Conservation (phyloP, 306 rosid genomes). For the Rosa lucieae region DNA sequence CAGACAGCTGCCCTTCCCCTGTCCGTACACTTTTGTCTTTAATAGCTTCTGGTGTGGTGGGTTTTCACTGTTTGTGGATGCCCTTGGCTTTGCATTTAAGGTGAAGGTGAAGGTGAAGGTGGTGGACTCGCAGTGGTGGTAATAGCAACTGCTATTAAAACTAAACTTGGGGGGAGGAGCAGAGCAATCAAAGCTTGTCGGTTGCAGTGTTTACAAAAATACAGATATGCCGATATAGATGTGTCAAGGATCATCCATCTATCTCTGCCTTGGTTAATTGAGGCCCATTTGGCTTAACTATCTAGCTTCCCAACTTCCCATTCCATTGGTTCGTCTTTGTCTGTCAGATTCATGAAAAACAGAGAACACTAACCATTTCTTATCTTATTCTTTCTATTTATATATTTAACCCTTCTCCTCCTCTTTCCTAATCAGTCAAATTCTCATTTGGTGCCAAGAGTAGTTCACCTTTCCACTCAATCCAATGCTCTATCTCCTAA, state of each 20-base stretch:
- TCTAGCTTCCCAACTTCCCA: neutral
- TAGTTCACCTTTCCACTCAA: neutral
- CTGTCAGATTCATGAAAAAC: neutral
- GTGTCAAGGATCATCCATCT: neutral
- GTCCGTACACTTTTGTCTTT: slow-evolving; percentile 23
- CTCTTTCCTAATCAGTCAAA: neutral
- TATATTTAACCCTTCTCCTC: neutral
- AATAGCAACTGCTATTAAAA: neutral
- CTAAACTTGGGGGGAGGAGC: neutral
- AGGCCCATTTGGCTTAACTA: slow-evolving; percentile 21
- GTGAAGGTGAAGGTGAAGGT: neutral
- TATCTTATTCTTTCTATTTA: neutral
- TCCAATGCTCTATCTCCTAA: slow-evolving; percentile 74
- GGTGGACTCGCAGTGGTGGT: neutral
- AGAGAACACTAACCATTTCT: neutral
- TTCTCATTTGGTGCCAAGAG: slow-evolving; percentile 20
- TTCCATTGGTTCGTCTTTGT: slow-evolving; percentile 34
- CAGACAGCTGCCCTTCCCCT: slow-evolving; percentile 43
- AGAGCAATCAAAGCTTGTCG: slow-evolving; percentile 42
- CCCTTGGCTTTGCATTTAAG: slow-evolving; percentile 21
- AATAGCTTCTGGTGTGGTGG: slow-evolving; percentile 16
- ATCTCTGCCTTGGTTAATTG: neutral
- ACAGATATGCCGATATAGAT: neutral
- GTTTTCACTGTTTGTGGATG: slow-evolving; percentile 39
- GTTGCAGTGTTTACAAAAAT: slow-evolving; percentile 41